Percentiles rank a stretch among this genome's conserved stretches.
Evolutionary conservation across 169 alveolate species (phyloP).

Genomic region (Plasmodium coatneyi): DNA sequence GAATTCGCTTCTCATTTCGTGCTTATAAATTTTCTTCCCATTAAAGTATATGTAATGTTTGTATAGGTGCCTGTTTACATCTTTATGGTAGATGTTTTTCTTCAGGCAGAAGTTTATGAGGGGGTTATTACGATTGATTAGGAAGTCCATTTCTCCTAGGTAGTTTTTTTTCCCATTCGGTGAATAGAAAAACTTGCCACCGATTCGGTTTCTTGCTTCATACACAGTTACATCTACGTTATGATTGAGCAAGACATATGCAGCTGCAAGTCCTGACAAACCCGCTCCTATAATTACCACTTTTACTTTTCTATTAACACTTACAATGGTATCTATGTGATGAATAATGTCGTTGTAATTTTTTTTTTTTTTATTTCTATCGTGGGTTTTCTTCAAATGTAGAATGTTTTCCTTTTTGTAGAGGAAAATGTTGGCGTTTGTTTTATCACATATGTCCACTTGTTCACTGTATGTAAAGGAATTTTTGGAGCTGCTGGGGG

Average conservation of each 20-base stretch:
- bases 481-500: neutral
- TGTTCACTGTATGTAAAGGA: neutral
- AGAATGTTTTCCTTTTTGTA: constrained; percentile 40
- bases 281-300: constrained; percentile 73
- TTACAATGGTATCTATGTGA: constrained; percentile 39
- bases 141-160: constrained; percentile 31
- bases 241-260: constrained; percentile 46
- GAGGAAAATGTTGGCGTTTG: constrained; percentile 9
- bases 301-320: constrained; percentile 15
- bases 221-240: constrained; percentile 47
- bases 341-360: constrained; percentile 50
- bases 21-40: constrained; percentile 21
- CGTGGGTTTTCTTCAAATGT: neutral
- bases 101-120: constrained; percentile 51
- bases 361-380: neutral
- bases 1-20: constrained; percentile 61
- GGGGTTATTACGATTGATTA: constrained; percentile 35
- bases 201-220: constrained; percentile 67
- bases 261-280: constrained; percentile 58
- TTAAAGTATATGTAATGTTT: constrained; percentile 24
- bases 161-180: neutral
- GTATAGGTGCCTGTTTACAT: constrained; percentile 39
- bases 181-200: constrained; percentile 53
- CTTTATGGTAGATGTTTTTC: constrained; percentile 32
- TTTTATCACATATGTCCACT: constrained; percentile 28